phyloP scores from a whole-genome alignment of 2,329 filamentous ascomycete species.

The Orbilia javanica region DNA sequence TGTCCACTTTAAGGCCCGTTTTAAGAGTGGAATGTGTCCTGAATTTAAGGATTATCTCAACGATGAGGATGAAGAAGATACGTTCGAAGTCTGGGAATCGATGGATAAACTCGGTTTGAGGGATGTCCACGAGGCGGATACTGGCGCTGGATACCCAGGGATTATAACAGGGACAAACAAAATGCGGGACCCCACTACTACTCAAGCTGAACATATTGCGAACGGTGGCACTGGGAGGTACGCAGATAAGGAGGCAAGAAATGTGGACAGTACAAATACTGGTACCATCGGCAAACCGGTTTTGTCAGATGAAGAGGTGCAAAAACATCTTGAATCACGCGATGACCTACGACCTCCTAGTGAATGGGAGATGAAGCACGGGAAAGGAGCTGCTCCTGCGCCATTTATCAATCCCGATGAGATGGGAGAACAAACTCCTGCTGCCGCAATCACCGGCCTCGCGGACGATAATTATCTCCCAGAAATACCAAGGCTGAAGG shows the following conservation, averaged over 20 bases:
- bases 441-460: slow-evolving; percentile 11
- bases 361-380: slow-evolving; percentile 46
- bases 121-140: slow-evolving; percentile 52
- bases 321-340: slow-evolving; percentile 15
- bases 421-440: slow-evolving; percentile 25
- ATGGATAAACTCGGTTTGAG: slow-evolving; percentile 50
- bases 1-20: slow-evolving; percentile 81
- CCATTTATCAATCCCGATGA: slow-evolving; percentile 39
- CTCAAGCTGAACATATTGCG: slow-evolving; percentile 41
- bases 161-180: slow-evolving; percentile 45
- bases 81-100: slow-evolving; percentile 93
- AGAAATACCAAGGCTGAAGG: slow-evolving; percentile 2
- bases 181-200: slow-evolving; percentile 51
- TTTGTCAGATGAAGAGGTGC: slow-evolving; percentile 34
- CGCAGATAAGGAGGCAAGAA: slow-evolving; percentile 48
- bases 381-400: slow-evolving; percentile 41
- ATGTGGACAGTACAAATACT: slow-evolving; percentile 46
- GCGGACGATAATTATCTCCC: slow-evolving; percentile 12
- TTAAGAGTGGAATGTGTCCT: slow-evolving; percentile 90
- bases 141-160: slow-evolving; percentile 37
- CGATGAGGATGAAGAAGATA: slow-evolving; percentile 90
- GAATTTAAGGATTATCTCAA: slow-evolving; percentile 87
- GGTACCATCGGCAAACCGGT: slow-evolving; percentile 31
- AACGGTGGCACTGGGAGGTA: slow-evolving; percentile 50
- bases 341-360: slow-evolving; percentile 31